Percentiles rank a stretch among this genome's conserved stretches.
Evolutionary conservation across 2,329 filamentous ascomycete species (phyloP).

Genomic region (Alternaria dauci): DNA sequence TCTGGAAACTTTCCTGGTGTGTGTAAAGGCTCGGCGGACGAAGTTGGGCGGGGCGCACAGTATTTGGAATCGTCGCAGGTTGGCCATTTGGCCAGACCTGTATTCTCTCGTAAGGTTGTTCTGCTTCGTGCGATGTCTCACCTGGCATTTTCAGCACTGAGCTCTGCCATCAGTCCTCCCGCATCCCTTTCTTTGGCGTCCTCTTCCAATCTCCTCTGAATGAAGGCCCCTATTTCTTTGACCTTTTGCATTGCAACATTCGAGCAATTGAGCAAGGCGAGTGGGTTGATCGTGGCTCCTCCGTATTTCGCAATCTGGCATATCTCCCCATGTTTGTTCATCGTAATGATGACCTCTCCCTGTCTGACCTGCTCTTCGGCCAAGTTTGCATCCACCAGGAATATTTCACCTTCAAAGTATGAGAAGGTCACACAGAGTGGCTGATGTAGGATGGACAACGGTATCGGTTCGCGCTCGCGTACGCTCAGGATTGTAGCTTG

Average conservation of each 20-base stretch:
- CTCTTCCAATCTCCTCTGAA: conserved; percentile 76
- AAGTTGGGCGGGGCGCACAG: conserved; percentile 23
- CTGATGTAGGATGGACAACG: conserved; percentile 88
- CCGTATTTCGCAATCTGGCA: conserved; percentile 93
- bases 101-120: conserved; percentile 23
- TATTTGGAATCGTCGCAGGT: conserved; percentile 18
- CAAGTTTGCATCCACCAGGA: conserved; percentile 75
- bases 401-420: conserved; percentile 78
- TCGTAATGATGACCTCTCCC: conserved; percentile 78
- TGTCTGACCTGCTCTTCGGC: conserved; percentile 80
- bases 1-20: conserved; percentile 7
- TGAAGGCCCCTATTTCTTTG: conserved; percentile 77
- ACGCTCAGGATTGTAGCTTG: conserved; percentile 83
- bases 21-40: conserved; percentile 23
- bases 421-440: conserved; percentile 92
- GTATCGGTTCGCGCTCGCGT: conserved; percentile 87
- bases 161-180: conserved; percentile 80
- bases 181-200: conserved; percentile 81
- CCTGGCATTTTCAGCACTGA: conserved; percentile 85
- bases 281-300: conserved; percentile 80
- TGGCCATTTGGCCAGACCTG: conserved; percentile 18
- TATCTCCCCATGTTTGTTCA: conserved; percentile 89
- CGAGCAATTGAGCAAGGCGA: conserved; percentile 78
- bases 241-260: conserved; percentile 78
- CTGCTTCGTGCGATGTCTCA: conserved; percentile 50